phyloP scores from a whole-genome alignment of 2,329 filamentous ascomycete species.

The Westerdykella ornata region DNA sequence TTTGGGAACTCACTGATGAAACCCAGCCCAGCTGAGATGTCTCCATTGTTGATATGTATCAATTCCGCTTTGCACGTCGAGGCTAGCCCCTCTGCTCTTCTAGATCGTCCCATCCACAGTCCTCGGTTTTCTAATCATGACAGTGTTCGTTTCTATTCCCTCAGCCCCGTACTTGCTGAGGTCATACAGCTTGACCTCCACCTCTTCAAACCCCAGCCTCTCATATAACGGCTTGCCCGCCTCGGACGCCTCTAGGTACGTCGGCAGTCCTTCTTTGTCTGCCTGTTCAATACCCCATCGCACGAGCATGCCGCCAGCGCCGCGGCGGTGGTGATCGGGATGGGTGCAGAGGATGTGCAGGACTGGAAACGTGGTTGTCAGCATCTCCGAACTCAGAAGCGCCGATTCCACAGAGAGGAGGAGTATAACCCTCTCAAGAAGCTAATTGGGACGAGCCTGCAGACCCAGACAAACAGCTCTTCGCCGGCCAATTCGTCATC shows the following conservation, averaged over 20 bases:
- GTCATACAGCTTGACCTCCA: slow-evolving; percentile 20
- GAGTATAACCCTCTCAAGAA: not conserved
- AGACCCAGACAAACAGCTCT: too few species aligned
- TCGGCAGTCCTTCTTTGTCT: slow-evolving; percentile 36
- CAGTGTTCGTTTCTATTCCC: slow-evolving; percentile 22
- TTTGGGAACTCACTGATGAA: too few species aligned
- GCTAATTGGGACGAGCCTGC: too few species aligned
- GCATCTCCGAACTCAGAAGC: too few species aligned
- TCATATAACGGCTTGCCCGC: slow-evolving; percentile 39
- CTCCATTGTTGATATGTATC: too few species aligned
- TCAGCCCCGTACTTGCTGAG: slow-evolving; percentile 24
- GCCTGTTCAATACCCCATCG: slow-evolving; percentile 38
- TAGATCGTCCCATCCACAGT: too few species aligned
- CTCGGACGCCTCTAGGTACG: slow-evolving; percentile 39
- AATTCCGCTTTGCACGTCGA: too few species aligned
- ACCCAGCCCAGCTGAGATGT: too few species aligned
- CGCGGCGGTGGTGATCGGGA: slow-evolving; percentile 38
- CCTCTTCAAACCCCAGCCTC: slow-evolving; percentile 22
- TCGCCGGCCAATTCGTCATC: too few species aligned
- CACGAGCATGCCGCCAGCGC: slow-evolving; percentile 38
- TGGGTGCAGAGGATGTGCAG: slow-evolving; percentile 30
- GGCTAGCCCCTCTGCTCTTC: too few species aligned
- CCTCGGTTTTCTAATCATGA: slow-evolving; percentile 21
- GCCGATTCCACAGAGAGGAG: not conserved
- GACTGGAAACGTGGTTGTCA: slow-evolving; percentile 12